Conservation (phyloP, 352 stramenopile genomes). For the Saprolegnia parasitica region DNA sequence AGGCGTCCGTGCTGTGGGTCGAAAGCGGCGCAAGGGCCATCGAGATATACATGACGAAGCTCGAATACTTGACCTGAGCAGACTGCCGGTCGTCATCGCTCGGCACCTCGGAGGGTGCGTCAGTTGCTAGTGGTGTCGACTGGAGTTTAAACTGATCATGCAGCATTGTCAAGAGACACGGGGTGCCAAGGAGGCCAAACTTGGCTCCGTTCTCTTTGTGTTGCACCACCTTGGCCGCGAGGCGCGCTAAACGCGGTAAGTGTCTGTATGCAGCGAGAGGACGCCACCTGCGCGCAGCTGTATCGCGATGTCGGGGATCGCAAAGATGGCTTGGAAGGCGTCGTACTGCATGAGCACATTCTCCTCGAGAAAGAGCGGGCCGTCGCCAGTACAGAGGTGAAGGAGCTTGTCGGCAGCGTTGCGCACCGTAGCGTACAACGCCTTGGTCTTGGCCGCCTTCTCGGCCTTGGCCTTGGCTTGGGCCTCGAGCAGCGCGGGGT, state of each 20-base stretch:
- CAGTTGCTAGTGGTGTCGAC: neutral
- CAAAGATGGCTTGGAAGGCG: constrained; percentile 16
- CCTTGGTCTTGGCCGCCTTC: neutral
- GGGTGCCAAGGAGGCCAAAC: neutral
- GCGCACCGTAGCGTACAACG: constrained; percentile 4
- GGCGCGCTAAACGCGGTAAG: constrained; percentile 4
- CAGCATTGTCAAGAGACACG: constrained; percentile 12
- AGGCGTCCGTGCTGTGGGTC: neutral
- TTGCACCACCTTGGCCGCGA: constrained; percentile 9
- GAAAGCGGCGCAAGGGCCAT: neutral
- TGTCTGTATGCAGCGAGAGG: neutral
- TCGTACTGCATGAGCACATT: constrained; percentile 18
- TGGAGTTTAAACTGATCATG: constrained; percentile 14
- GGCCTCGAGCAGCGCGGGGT: constrained; percentile 3
- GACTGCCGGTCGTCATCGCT: neutral
- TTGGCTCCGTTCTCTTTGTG: constrained; percentile 6
- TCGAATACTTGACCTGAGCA: neutral
- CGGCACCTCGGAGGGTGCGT: neutral
- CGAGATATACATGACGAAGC: constrained; percentile 1
- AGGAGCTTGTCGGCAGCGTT: constrained; percentile 23
- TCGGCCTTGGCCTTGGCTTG: neutral
- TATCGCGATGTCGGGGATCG: neutral
- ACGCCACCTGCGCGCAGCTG: constrained; percentile 12
- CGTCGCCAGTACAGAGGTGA: constrained; percentile 16
- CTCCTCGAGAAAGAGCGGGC: constrained; percentile 7